Base-by-base conservation (phyloP, 352 stramenopile genomes). In the Thraustochytrium sp. region DNA sequence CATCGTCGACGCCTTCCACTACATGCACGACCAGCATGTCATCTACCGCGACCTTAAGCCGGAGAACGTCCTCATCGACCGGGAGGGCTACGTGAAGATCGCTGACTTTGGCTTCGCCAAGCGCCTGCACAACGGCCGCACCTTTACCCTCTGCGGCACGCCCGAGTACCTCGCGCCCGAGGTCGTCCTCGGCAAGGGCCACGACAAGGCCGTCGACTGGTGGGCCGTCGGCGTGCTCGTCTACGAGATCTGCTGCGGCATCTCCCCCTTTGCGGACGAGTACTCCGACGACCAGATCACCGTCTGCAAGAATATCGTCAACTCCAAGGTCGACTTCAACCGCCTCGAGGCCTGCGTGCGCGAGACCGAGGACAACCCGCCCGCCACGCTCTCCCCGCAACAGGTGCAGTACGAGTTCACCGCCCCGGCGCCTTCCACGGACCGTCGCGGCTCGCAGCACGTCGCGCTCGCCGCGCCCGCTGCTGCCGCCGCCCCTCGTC, bases 231-330 rank as follows among this genome's bases (percentile, higher is more conserved):
- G 95, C 56, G 90, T 98, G 18, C 88, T 98, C 42, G 93, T 97
- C 72, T 98, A 97, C 88, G 94, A 98, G 86, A 97, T 98, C 92
- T 85, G 97, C 55, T 92, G 95, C 9, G 94, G 94, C n/a, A 90
- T 93, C 82, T 97, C 94, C 49, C 95, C 95, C 2, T 98, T 98
- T 68, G 91, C 84, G 18, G 84, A 88, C 56, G 90, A 91, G 34
- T 88, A 89, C 5, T 85, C 94, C 82, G 85, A 95, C 40, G 93
- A 98, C 85, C 94, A 98, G 89, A 94, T 98, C 85, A 94, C 94
- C 85, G 93, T 98, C 68, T 98, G 94, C 85, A 94, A 96, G 84
- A 97, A 98, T 84, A 97, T 98, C 76, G 93, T 98, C 88, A 96
- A 96, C 62, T 93, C 95, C 38, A 95, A 93, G 76, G 89, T 97